These are phyloP conservation scores for Cadophora gregata DNA, from an alignment of 2,329 filamentous ascomycete species.

Conservation along the genomic window DNA sequence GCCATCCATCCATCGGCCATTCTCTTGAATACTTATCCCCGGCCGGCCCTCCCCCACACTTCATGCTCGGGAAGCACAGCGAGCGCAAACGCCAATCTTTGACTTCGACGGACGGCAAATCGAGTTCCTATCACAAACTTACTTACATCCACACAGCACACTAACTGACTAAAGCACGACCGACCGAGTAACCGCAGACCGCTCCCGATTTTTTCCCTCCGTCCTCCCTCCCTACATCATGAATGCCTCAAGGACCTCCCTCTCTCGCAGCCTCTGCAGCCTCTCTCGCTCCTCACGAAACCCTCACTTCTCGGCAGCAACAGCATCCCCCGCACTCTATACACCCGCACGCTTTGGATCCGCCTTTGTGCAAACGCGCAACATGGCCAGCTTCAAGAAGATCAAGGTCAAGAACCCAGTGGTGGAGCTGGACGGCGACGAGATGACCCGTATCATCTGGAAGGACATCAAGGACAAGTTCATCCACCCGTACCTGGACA, in stretches of 20 bases:
- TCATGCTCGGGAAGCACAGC: conserved; percentile 1
- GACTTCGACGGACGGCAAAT: conserved; percentile 7
- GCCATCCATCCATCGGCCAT: not conserved
- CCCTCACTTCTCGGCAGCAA: not conserved
- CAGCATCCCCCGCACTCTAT: conserved; percentile 21
- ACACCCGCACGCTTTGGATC: conserved; percentile 31
- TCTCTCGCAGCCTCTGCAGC: conserved; percentile 28
- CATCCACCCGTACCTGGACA: conserved; percentile 93
- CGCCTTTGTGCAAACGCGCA: conserved; percentile 48
- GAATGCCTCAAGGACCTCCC: conserved; percentile 28
- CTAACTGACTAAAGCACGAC: conserved; percentile 13
- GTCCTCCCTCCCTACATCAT: conserved; percentile 24
- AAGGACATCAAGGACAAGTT: conserved; percentile 99
- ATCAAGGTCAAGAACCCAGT: conserved; percentile 99
- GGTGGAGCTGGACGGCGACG: conserved; percentile 92
- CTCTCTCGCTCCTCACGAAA: conserved; percentile 3
- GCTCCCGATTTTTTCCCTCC: conserved; percentile 8
- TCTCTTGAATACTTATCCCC: conserved; percentile 17
- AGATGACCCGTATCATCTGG: conserved; percentile 99
- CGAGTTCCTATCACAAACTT: conserved; percentile 14
- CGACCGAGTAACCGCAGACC: conserved; percentile 7
- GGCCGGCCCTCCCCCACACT: conserved; percentile 6
- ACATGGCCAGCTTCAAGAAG: conserved; percentile 72
- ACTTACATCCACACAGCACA: conserved; percentile 3
- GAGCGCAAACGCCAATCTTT: conserved; percentile 15